phyloP scores from a whole-genome alignment of 192 early-diverging fungal species.

The Haplosporangium gracile region DNA sequence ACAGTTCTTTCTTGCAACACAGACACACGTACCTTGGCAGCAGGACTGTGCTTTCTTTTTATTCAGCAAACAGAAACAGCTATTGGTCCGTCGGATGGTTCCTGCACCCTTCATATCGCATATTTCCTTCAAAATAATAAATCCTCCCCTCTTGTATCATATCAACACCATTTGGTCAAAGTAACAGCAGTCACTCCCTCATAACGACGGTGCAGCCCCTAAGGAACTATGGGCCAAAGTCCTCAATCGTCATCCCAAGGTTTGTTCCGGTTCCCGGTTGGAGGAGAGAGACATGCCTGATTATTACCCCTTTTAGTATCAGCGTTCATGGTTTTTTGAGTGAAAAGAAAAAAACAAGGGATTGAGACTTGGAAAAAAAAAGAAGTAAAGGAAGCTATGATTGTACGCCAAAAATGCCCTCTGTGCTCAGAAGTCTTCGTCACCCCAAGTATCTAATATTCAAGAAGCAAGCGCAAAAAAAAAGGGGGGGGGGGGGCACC shows the following conservation, averaged over 20 bases:
- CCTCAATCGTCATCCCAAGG: background rate
- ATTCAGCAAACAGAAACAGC: too few species aligned
- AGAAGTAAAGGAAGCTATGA: background rate
- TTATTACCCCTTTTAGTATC: background rate
- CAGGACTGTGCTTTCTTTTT: too few species aligned
- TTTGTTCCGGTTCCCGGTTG: background rate
- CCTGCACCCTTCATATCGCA: background rate
- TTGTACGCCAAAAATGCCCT: too few species aligned
- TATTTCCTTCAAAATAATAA: background rate
- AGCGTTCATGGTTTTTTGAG: background rate
- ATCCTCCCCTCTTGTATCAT: background rate
- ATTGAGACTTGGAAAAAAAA: too few species aligned
- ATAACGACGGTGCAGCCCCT: too few species aligned
- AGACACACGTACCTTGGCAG: too few species aligned
- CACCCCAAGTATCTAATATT: conserved; percentile 31
- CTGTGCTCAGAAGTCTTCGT: background rate
- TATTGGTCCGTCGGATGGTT: too few species aligned
- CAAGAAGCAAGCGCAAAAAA: background rate
- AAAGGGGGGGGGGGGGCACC: too few species aligned
- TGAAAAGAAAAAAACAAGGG: too few species aligned
- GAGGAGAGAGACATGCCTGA: background rate
- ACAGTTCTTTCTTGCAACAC: too few species aligned
- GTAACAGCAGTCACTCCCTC: too few species aligned
- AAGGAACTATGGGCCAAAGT: background rate
- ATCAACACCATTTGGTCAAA: background rate